Conservation (phyloP, 2,329 filamentous ascomycete genomes). For the Xylariales sp. region DNA sequence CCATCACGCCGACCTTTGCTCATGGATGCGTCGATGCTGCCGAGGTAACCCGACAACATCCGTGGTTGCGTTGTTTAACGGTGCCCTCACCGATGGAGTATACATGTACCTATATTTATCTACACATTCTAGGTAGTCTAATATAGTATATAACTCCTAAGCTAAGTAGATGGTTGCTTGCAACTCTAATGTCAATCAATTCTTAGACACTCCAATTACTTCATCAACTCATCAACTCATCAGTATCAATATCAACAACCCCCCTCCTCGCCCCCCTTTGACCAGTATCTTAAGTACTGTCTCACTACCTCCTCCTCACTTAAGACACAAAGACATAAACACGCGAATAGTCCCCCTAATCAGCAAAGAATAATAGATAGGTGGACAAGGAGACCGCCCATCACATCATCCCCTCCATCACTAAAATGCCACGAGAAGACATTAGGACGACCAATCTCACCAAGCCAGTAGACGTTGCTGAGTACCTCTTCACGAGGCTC, state of each 20-base stretch:
- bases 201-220: too few relatives aligned
- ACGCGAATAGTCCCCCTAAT: not conserved
- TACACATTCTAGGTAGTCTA: too few relatives aligned
- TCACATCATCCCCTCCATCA: not conserved
- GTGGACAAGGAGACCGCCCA: not conserved
- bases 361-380: not conserved
- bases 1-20: constrained; percentile 5
- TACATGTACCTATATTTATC: too few relatives aligned
- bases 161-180: too few relatives aligned
- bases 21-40: constrained; percentile 1
- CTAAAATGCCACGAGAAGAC: constrained; percentile 49
- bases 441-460: constrained; percentile 58
- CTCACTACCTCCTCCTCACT: too few relatives aligned
- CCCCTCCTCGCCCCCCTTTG: too few relatives aligned
- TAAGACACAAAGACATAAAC: not conserved
- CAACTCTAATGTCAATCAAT: too few relatives aligned
- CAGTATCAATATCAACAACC: too few relatives aligned
- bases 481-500: constrained; percentile 75
- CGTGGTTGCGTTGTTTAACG: constrained; percentile 7
- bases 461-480: constrained; percentile 69
- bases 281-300: too few relatives aligned
- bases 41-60: constrained; percentile 2
- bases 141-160: too few relatives aligned
- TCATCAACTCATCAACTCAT: too few relatives aligned
- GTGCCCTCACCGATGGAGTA: too few relatives aligned